Conservation (phyloP, 352 stramenopile species). For the Pythium brassicae region DNA sequence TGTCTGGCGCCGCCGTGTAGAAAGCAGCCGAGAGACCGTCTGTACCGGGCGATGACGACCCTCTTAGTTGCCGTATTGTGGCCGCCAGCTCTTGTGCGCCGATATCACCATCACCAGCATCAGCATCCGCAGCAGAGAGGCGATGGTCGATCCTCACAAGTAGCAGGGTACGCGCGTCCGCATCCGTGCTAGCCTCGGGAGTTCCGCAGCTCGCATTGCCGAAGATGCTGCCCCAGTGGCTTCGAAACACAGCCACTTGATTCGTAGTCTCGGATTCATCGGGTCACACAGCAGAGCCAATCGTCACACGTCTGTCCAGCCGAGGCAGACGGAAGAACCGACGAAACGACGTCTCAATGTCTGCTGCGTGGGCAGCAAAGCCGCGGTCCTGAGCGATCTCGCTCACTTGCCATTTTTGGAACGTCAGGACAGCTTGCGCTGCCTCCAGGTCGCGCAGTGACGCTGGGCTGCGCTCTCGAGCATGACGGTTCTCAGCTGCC, state of each 20-base stretch:
- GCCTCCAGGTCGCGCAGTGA: background rate
- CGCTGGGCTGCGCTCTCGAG: background rate
- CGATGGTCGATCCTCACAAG: background rate
- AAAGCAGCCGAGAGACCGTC: constrained; percentile 21
- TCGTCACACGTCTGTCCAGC: background rate
- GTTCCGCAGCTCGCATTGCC: background rate
- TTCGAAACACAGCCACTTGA: background rate
- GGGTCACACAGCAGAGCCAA: background rate
- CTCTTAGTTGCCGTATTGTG: constrained; percentile 5
- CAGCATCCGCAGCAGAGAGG: background rate
- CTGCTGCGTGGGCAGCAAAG: background rate
- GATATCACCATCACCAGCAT: background rate
- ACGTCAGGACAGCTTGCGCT: background rate
- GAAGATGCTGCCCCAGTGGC: background rate
- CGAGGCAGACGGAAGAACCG: background rate
- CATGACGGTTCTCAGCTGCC: background rate
- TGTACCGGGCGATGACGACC: background rate
- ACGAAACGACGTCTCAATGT: background rate
- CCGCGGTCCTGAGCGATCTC: background rate
- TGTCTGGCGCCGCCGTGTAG: constrained; percentile 16
- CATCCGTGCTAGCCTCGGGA: background rate
- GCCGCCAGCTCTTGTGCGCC: background rate
- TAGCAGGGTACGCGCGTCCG: background rate
- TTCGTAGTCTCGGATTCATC: background rate
- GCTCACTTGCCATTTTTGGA: background rate